Evolutionary conservation across 1,284 basidiomycete genomes (phyloP).

Genomic region (Anthracocystis setariae): DNA sequence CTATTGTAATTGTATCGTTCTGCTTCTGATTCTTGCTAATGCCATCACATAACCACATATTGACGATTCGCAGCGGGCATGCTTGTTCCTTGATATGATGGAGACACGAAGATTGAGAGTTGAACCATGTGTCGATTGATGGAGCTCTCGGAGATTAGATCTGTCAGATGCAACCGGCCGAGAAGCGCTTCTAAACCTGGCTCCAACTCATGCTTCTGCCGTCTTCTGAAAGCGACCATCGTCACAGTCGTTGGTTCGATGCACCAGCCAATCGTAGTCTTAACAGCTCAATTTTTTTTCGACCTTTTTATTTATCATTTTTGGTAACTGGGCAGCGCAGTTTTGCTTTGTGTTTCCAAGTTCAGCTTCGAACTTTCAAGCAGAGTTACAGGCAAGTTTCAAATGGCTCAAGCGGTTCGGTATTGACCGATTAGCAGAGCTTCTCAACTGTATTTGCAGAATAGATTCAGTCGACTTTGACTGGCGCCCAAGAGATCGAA

Average conservation of each 20-base stretch:
- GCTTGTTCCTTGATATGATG: too few species aligned
- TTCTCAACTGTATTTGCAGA: background rate
- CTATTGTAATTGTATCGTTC: constrained; percentile 28
- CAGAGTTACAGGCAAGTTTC: background rate
- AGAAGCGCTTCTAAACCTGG: background rate
- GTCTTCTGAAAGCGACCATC: constrained; percentile 9
- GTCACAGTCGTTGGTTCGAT: too few species aligned
- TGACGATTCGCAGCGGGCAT: too few species aligned
- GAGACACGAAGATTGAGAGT: too few species aligned
- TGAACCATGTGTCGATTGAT: too few species aligned
- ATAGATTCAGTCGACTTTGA: background rate
- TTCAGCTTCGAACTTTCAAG: background rate
- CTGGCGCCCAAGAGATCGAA: constrained; percentile 3
- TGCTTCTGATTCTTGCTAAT: constrained; percentile 11
- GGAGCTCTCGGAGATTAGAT: background rate
- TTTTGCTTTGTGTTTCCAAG: background rate
- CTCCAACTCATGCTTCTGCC: constrained; percentile 3
- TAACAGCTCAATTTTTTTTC: background rate
- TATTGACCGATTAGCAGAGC: background rate
- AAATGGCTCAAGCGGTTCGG: background rate
- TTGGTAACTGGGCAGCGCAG: background rate
- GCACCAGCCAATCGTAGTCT: background rate
- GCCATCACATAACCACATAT: constrained; percentile 1
- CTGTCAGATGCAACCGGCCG: background rate
- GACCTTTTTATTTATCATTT: too few species aligned